Percentiles rank a stretch among this genome's conserved stretches.
Evolutionary conservation across 768 basidiomycete genomes (phyloP).

Genomic region (Macrolepiota fuliginosa): DNA sequence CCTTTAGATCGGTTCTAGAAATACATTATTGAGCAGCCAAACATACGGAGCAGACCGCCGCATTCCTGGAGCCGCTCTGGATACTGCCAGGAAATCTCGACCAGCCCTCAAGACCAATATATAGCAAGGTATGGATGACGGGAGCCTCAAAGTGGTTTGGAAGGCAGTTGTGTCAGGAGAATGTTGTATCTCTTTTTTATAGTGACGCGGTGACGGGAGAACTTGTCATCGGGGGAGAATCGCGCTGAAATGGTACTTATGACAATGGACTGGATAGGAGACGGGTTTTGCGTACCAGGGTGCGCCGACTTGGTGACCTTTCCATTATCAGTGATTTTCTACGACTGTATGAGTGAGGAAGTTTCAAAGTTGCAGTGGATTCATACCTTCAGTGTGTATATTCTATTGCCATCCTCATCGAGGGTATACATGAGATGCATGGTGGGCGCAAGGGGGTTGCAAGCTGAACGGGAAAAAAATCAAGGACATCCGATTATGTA

Average conservation of each 20-base stretch:
- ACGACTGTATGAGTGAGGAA: slow-evolving; percentile 6
- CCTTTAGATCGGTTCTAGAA: too few species aligned
- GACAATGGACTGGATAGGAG: neutral
- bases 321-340: slow-evolving; percentile 86
- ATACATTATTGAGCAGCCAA: too few species aligned
- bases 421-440: slow-evolving; percentile 99
- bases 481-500: neutral
- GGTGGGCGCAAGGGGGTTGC: slow-evolving; percentile 19
- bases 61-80: neutral
- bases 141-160: slow-evolving; percentile 72
- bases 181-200: slow-evolving; percentile 92
- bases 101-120: neutral
- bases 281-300: slow-evolving; percentile 62
- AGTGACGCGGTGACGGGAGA: slow-evolving; percentile 95
- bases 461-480: neutral
- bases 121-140: neutral
- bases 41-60: too few species aligned
- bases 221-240: slow-evolving; percentile 95
- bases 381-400: slow-evolving; percentile 90
- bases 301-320: slow-evolving; percentile 94
- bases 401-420: slow-evolving; percentile 71
- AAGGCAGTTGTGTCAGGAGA: slow-evolving; percentile 85
- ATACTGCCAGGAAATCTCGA: neutral
- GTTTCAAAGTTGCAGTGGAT: neutral
- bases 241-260: slow-evolving; percentile 56